Base-by-base conservation (phyloP, 495 filamentous ascomycete species). In the Penicillium silybi region DNA sequence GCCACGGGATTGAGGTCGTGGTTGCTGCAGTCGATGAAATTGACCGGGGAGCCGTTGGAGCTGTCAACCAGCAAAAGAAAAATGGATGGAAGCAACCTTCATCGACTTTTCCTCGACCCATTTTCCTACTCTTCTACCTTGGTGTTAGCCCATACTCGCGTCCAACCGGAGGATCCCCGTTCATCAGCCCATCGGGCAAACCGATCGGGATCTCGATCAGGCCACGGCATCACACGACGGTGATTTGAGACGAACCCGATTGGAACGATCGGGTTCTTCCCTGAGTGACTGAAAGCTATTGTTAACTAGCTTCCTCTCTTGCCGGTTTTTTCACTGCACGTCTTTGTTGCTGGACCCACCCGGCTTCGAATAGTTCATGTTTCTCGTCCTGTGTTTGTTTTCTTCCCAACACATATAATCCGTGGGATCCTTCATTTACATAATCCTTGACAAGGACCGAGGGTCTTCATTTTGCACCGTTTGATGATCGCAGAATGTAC, bases 181-280 rank as follows among this genome's bases (percentile, higher is more conserved):
- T 47, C 38, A 62, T 62, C 59, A 59, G 52, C 43, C 59, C 49
- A 61, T 55, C 45, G 18, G 39, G 41, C 27, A 32, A 57, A 15
- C 39, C 15, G 19, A 34, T 34, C 58, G 25, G 19, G 27, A 37
- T 41, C 20, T 13, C 29, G 26, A 53, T 62, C 60, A 57, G 27
- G 53, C 57, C 60, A 60, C 47, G 40, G 34, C 43, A 59, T 56
- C 59, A 59, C 37, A 29, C 47, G 53, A 44, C 10, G 6, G 13
- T 9, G 20, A 27, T 41, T 48, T 17, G 8, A 43, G 32, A 19
- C 1, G 19, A 6, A n/a, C 3, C n/a, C 8, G 37, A 41, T 49
- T 49, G 47, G 47, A 2, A 18, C 29, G 26, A 7, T 29, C n/a
- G n/a, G n/a, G n/a, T n/a, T n/a, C n/a, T n/a, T n/a, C n/a, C n/a